Evolutionary conservation across 164 flowering plant genomes (phyloP).

Genomic region (Vitis rotundifolia): DNA sequence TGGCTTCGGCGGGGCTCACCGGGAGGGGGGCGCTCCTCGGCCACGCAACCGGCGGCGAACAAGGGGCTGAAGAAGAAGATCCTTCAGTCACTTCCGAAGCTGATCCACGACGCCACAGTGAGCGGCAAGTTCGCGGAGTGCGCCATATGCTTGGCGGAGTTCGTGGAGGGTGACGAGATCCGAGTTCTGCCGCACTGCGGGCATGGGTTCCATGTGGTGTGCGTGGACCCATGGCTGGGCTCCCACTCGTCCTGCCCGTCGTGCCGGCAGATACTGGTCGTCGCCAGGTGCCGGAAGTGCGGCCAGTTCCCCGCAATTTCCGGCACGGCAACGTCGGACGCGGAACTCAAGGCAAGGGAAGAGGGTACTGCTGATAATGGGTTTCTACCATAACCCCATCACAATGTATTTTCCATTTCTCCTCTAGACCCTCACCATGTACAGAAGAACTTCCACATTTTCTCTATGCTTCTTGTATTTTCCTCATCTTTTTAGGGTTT

Average conservation of each 20-base stretch:
- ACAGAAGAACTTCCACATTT: neutral
- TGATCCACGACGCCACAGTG: slow-evolving; percentile 4
- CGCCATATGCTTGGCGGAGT: slow-evolving; percentile 31
- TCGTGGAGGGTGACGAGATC: slow-evolving; percentile 25
- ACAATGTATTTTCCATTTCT: too few species aligned
- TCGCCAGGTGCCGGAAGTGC: slow-evolving; percentile 19
- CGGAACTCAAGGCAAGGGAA: slow-evolving; percentile 2
- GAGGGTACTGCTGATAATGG: neutral
- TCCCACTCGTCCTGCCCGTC: slow-evolving; percentile 41
- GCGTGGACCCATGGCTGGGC: slow-evolving; percentile 40
- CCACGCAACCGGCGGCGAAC: slow-evolving; percentile 10
- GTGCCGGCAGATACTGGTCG: slow-evolving; percentile 25
- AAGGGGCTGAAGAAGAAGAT: slow-evolving; percentile 24
- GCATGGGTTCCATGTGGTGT: slow-evolving; percentile 20
- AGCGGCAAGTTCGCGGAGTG: slow-evolving; percentile 20
- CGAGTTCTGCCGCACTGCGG: slow-evolving; percentile 32
- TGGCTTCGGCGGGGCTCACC: slow-evolving; percentile 20
- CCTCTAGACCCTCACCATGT: too few species aligned
- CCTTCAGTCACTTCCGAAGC: slow-evolving; percentile 19
- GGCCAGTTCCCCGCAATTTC: slow-evolving; percentile 10
- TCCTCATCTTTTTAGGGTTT: too few species aligned
- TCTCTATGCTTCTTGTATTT: neutral
- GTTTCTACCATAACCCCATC: neutral
- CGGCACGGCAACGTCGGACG: neutral
- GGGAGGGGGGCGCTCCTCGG: neutral